Evolutionary conservation across 805 yeast genomes (phyloP).

Genomic region (Saccharomycopsis guyanensis): DNA sequence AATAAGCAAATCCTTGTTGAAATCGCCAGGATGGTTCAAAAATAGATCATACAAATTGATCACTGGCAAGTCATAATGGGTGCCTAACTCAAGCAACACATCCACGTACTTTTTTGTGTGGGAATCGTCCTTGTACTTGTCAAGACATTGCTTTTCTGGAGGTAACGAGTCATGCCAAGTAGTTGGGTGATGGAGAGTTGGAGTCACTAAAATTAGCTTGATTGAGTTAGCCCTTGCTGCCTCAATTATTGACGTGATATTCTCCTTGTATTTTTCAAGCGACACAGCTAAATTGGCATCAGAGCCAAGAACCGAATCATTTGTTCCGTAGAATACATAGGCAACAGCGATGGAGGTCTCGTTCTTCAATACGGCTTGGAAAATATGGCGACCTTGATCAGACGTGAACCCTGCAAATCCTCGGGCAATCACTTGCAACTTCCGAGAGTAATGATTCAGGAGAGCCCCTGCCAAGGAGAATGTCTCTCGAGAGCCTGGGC

Average conservation of each 20-base stretch:
- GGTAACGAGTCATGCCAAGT: constrained; percentile 30
- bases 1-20: constrained; percentile 32
- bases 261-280: constrained; percentile 38
- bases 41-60: constrained; percentile 46
- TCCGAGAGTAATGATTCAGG: constrained; percentile 43
- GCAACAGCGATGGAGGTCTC: constrained; percentile 37
- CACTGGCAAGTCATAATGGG: constrained; percentile 40
- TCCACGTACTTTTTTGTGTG: constrained; percentile 42
- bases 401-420: constrained; percentile 75
- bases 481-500: constrained; percentile 20
- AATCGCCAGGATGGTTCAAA: constrained; percentile 28
- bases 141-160: constrained; percentile 32
- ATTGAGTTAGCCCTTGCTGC: constrained; percentile 35
- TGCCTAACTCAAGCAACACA: constrained; percentile 40
- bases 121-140: constrained; percentile 38
- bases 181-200: constrained; percentile 45
- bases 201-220: constrained; percentile 51
- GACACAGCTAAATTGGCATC: constrained; percentile 38
- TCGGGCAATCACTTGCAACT: constrained; percentile 58
- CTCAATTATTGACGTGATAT: constrained; percentile 37
- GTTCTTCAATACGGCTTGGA: constrained; percentile 40
- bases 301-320: constrained; percentile 48
- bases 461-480: constrained; percentile 47
- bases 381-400: constrained; percentile 44
- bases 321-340: constrained; percentile 71